Conservation (phyloP, 2,329 filamentous ascomycete species). For the Lachnellula suecica region DNA sequence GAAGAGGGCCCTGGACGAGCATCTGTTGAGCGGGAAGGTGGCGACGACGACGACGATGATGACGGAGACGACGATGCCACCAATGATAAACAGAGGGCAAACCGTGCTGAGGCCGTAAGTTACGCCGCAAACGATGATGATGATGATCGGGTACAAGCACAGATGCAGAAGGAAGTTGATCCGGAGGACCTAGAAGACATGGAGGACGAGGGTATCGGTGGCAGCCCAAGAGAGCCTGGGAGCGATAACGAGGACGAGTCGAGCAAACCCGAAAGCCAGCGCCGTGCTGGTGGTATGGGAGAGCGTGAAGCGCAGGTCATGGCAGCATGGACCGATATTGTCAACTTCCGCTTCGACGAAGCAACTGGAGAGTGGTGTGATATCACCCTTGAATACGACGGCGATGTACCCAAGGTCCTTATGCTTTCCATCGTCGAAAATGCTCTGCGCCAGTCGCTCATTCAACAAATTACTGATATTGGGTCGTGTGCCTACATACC, state of each 20-base stretch:
- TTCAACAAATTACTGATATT: slow-evolving; percentile 83
- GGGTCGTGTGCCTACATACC: slow-evolving; percentile 67
- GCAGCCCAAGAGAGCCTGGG: slow-evolving; percentile 42
- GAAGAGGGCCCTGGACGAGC: slow-evolving; percentile 44
- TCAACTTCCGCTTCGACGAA: slow-evolving; percentile 78
- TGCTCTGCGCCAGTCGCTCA: slow-evolving; percentile 73
- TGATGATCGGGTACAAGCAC: slow-evolving; percentile 71
- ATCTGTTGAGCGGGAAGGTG: slow-evolving; percentile 62
- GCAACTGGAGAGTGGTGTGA: slow-evolving; percentile 71
- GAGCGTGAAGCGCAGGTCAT: slow-evolving; percentile 63
- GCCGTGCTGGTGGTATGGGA: slow-evolving; percentile 23
- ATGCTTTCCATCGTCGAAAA: slow-evolving; percentile 89
- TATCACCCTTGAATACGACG: slow-evolving; percentile 80
- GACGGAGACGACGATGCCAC: slow-evolving; percentile 74
- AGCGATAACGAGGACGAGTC: slow-evolving; percentile 36
- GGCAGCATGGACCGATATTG: slow-evolving; percentile 64
- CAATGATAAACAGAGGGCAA: slow-evolving; percentile 70
- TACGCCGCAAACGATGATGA: slow-evolving; percentile 94
- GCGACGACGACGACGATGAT: slow-evolving; percentile 43
- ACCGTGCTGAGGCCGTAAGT: slow-evolving; percentile 78
- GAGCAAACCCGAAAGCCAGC: slow-evolving; percentile 26
- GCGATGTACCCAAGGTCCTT: slow-evolving; percentile 81
- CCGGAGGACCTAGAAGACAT: slow-evolving; percentile 48
- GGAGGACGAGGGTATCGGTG: slow-evolving; percentile 53
- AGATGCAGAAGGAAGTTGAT: slow-evolving; percentile 58